These are phyloP conservation scores for Ascochyta koolunga DNA, from an alignment of 2,329 filamentous ascomycete species.

Conservation along the genomic window DNA sequence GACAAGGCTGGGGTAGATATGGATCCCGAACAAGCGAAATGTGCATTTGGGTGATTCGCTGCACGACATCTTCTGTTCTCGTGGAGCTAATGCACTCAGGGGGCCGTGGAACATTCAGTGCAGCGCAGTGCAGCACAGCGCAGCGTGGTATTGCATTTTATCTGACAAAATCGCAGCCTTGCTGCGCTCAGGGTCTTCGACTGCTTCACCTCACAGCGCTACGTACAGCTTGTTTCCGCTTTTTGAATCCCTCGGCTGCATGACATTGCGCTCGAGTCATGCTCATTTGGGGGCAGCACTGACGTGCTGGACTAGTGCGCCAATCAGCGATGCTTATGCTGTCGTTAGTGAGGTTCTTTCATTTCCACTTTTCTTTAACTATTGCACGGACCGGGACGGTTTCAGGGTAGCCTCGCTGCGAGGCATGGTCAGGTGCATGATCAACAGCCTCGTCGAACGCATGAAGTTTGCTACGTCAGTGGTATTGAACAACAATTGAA, in stretches of 20 bases:
- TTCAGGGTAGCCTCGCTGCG: slow-evolving; percentile 22
- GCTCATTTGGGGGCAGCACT: slow-evolving; percentile 32
- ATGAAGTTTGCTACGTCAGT: background rate
- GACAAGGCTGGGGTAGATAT: slow-evolving; percentile 22
- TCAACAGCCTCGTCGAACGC: slow-evolving; percentile 15
- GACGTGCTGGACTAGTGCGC: slow-evolving; percentile 28
- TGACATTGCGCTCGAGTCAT: slow-evolving; percentile 17
- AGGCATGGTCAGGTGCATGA: slow-evolving; percentile 18
- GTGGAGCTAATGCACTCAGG: slow-evolving; percentile 9
- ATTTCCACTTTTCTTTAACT: slow-evolving; percentile 47
- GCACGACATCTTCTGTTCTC: background rate
- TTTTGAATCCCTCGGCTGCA: slow-evolving; percentile 14
- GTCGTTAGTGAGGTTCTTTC: slow-evolving; percentile 22
- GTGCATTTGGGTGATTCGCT: slow-evolving; percentile 6
- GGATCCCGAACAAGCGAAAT: slow-evolving; percentile 15
- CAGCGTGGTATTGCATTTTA: background rate
- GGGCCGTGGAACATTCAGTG: slow-evolving; percentile 2
- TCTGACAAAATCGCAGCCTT: background rate
- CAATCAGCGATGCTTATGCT: slow-evolving; percentile 27
- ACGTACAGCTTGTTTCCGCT: background rate
- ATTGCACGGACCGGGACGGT: slow-evolving; percentile 21
- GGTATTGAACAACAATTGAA: background rate
- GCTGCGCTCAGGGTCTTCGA: background rate
- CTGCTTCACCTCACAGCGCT: background rate
- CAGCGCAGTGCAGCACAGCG: background rate